Percentiles rank a stretch among this genome's conserved stretches.
These are phyloP conservation scores for Hypoxylon sp. DNA, from an alignment of 2,329 filamentous ascomycete genomes.

Conservation along the genomic window DNA sequence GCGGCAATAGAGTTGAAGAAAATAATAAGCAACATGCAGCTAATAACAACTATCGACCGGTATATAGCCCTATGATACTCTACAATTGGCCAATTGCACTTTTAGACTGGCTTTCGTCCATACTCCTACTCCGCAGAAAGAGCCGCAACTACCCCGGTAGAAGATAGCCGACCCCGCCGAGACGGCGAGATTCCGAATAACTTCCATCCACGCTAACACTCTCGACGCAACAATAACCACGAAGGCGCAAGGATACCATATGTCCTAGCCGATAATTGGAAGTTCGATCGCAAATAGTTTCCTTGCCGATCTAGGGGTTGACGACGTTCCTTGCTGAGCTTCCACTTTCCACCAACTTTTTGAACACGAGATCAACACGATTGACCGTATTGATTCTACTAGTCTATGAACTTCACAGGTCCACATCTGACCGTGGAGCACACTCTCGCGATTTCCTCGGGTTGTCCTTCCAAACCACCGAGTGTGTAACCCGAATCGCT, in stretches of 20 bases:
- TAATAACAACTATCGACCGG: background rate
- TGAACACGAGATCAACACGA: background rate
- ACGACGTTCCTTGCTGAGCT: background rate
- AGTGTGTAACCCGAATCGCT: constrained; percentile 13
- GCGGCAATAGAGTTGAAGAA: constrained; percentile 28
- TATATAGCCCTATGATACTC: constrained; percentile 11
- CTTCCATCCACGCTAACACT: constrained; percentile 16
- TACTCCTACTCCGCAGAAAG: constrained; percentile 9
- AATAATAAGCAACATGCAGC: constrained; percentile 35
- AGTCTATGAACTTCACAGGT: background rate
- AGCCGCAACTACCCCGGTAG: constrained; percentile 6
- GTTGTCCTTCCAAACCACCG: constrained; percentile 19
- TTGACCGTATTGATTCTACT: background rate
- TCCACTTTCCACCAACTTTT: background rate
- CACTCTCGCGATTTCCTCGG: constrained; percentile 24
- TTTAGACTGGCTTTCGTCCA: constrained; percentile 5
- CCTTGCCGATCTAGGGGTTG: background rate
- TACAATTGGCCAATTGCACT: constrained; percentile 25
- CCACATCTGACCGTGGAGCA: constrained; percentile 14
- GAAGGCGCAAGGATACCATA: background rate
- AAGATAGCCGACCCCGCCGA: constrained; percentile 15
- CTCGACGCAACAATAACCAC: constrained; percentile 7
- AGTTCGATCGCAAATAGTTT: constrained; percentile 19
- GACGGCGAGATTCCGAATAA: constrained; percentile 34
- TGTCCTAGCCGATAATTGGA: constrained; percentile 12